Conservation (phyloP, 2,329 filamentous ascomycete genomes). For the Verticillium klebahnii region DNA sequence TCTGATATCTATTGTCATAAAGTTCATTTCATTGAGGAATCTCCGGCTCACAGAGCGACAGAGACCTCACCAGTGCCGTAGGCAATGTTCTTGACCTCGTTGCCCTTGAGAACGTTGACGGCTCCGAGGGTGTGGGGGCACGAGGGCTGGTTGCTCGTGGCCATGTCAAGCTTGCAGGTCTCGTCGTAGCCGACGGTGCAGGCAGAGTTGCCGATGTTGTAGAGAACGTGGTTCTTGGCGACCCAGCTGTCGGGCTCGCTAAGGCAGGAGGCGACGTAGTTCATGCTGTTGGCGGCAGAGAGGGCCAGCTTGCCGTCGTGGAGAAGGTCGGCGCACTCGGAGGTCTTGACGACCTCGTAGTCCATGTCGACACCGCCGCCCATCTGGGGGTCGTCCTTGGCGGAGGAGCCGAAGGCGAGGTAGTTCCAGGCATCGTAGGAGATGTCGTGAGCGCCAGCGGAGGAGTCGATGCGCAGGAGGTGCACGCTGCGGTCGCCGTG, state of each 20-base stretch:
- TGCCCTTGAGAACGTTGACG: constrained; percentile 20
- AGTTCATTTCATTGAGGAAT: neutral
- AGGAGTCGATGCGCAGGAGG: constrained; percentile 55
- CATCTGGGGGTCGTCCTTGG: constrained; percentile 35
- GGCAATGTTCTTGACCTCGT: constrained; percentile 45
- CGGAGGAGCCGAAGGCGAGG: constrained; percentile 45
- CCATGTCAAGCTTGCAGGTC: constrained; percentile 42
- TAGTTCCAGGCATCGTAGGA: constrained; percentile 60
- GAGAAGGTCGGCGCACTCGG: constrained; percentile 46
- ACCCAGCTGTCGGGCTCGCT: constrained; percentile 42
- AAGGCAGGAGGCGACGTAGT: constrained; percentile 45
- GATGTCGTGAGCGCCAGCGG: constrained; percentile 53
- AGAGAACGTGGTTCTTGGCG: constrained; percentile 42
- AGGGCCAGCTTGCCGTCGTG: constrained; percentile 47
- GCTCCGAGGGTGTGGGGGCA: constrained; percentile 42
- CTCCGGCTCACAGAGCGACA: constrained; percentile 4
- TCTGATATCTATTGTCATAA: neutral
- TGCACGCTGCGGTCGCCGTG: constrained; percentile 44
- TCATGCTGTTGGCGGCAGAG: constrained; percentile 52
- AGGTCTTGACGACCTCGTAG: constrained; percentile 42
- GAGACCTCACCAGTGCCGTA: constrained; percentile 41
- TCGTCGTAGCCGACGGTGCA: constrained; percentile 49
- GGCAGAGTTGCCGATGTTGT: constrained; percentile 47
- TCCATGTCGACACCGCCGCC: constrained; percentile 49
- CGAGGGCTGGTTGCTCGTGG: constrained; percentile 43